phyloP scores from a whole-genome alignment of 805 yeast genomes.

The Candida orba region DNA sequence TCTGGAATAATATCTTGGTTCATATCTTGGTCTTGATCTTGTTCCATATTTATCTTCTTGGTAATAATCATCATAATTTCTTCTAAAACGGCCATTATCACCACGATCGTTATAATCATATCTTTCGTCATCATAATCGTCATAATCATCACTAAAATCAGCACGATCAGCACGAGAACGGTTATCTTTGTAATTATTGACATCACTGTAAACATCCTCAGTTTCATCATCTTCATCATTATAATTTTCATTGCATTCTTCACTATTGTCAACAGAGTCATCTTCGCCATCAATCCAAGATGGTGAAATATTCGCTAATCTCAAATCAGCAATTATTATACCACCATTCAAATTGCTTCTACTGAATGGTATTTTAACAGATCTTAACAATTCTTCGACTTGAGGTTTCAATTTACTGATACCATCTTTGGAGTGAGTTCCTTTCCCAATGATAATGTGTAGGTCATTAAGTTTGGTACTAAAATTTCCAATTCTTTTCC shows the following conservation, averaged over 20 bases:
- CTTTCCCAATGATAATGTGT: conserved; percentile 88
- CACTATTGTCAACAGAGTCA: not conserved
- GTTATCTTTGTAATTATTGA: not conserved
- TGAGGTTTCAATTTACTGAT: conserved; percentile 88
- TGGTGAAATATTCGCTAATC: conserved; percentile 36
- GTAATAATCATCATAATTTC: not conserved
- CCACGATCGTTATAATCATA: not conserved
- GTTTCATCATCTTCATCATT: not conserved
- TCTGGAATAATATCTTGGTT: not conserved
- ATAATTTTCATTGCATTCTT: not conserved
- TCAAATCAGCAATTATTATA: conserved; percentile 63
- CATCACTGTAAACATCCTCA: not conserved
- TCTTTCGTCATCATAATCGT: not conserved
- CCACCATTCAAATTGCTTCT: conserved; percentile 72
- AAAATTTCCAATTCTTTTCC: conserved; percentile 59
- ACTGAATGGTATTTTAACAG: conserved; percentile 51
- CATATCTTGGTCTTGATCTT: not conserved
- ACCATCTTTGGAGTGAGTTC: conserved; percentile 73
- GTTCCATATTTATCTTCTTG: not conserved
- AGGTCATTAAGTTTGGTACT: conserved; percentile 49
- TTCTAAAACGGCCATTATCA: not conserved
- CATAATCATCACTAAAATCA: not conserved
- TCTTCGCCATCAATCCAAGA: conserved; percentile 20
- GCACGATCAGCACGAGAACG: too few relatives aligned
- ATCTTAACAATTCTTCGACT: conserved; percentile 64